These are phyloP conservation scores for Croton setiger DNA, from an alignment of 441 rosid genomes.

Conservation along the genomic window DNA sequence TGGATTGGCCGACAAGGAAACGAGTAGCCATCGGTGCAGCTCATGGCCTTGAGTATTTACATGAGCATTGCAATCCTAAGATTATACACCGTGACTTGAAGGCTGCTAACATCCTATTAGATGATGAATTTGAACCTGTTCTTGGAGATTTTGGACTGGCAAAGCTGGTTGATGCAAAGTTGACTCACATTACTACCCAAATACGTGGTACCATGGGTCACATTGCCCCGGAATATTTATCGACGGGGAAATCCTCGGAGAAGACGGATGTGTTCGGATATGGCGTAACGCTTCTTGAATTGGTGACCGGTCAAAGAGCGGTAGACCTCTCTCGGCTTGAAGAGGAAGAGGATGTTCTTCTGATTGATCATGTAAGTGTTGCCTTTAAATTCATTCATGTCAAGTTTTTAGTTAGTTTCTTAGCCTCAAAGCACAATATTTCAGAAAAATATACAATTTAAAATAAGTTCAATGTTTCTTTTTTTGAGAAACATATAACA, in stretches of 20 bases:
- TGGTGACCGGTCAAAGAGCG: slow-evolving; percentile 55
- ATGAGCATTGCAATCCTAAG: slow-evolving; percentile 52
- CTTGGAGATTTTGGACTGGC: slow-evolving; percentile 57
- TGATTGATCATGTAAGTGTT: slow-evolving; percentile 52
- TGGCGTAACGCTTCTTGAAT: slow-evolving; percentile 56
- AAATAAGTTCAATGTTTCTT: too few species aligned
- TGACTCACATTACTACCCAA: slow-evolving; percentile 56
- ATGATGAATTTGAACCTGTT: slow-evolving; percentile 50
- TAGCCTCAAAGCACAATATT: too few species aligned
- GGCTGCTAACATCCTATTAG: slow-evolving; percentile 56
- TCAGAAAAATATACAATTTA: too few species aligned
- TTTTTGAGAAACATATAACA: too few species aligned
- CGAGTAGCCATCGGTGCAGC: slow-evolving; percentile 48
- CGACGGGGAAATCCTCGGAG: slow-evolving; percentile 60
- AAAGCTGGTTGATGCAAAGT: slow-evolving; percentile 38
- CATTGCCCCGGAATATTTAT: slow-evolving; percentile 57
- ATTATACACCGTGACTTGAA: slow-evolving; percentile 58
- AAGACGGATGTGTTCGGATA: too few species aligned
- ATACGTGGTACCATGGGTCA: slow-evolving; percentile 63
- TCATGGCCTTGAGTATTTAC: slow-evolving; percentile 51
- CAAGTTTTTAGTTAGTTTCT: too few species aligned
- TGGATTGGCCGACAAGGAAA: slow-evolving; percentile 53
- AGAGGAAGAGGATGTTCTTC: slow-evolving; percentile 60
- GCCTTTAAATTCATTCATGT: too few species aligned
- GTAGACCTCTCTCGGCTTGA: slow-evolving; percentile 55